Evolutionary conservation across 257 asterid species (phyloP).

Genomic region (Plectranthus barbatus): DNA sequence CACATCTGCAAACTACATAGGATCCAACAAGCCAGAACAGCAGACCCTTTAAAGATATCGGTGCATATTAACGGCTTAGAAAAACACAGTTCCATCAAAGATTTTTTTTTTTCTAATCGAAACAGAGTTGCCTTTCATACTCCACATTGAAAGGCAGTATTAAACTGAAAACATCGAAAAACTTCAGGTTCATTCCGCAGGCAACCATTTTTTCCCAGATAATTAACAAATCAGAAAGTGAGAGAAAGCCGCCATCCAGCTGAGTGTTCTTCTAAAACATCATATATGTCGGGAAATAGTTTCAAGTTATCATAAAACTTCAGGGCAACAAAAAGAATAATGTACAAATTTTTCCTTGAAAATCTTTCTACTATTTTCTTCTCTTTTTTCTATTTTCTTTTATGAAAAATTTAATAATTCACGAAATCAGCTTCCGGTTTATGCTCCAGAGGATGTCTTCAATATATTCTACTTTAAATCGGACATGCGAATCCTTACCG

Average conservation of each 20-base stretch:
- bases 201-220: not conserved
- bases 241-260: not conserved
- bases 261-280: not conserved
- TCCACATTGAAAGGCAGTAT: not conserved
- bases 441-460: not conserved
- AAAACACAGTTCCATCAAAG: not conserved
- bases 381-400: not conserved
- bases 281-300: not conserved
- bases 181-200: not conserved
- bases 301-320: not conserved
- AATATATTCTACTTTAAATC: not conserved
- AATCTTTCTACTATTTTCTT: not conserved
- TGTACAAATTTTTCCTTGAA: not conserved
- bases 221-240: not conserved
- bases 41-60: not conserved
- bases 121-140: not conserved
- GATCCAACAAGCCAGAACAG: not conserved
- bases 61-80: not conserved
- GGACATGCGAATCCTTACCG: constrained; percentile 6
- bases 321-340: not conserved
- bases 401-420: not conserved
- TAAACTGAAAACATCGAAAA: not conserved
- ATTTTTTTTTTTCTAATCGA: not conserved
- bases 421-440: not conserved
- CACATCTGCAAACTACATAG: not conserved